Base-by-base conservation (phyloP, 2,329 filamentous ascomycete species). In the Aphanoascus verrucosus region DNA sequence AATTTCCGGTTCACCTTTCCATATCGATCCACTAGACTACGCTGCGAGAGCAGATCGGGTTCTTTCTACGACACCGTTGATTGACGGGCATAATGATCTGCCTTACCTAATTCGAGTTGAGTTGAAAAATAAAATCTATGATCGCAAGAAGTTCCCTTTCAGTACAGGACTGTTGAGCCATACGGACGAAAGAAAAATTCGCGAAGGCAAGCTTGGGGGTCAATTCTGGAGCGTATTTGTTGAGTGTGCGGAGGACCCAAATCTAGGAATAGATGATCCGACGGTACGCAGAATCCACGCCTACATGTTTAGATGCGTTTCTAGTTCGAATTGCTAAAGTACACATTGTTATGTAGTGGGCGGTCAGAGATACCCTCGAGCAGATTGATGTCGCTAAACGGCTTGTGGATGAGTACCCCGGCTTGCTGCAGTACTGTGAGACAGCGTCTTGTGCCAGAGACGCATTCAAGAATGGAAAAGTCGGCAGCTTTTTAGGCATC, bases 141-240 rank as follows among this genome's bases (percentile, higher is more conserved):
- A 53, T 14, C 43, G 61, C 49, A 49, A 49, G 15, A 53, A 43
- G 19, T 57, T 61, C 35, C 56, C 56, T 20, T 60, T 61, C 41
- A 45, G 58, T 8, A 55, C 57, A 45, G 56, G 55, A 1, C 44
- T 63, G 20, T 42, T 57, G 17, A 57, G 62, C 43, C 63, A 66
- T 42, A 65, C 61, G 5, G 65, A 67, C 55, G 43, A 65, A 8
- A 48, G 60, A 38, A 56, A 58, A 44, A 57, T 67, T 56, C 52
- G 58, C 28, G 20, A 63, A 35, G 65, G 65, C 3, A 58, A 51
- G 17, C 55, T 66, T 38, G 64, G 65, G 12, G 65, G 65, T 0
- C 63, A 65, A 43, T 67, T 67, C 45, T 67, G 65, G 65, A 61
- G 58, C 50, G 64, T 64, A 14, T 67, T 55, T 51, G 58, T 67